Base-by-base conservation (phyloP, 208 protist species). In the Blechomonas ayalai region DNA sequence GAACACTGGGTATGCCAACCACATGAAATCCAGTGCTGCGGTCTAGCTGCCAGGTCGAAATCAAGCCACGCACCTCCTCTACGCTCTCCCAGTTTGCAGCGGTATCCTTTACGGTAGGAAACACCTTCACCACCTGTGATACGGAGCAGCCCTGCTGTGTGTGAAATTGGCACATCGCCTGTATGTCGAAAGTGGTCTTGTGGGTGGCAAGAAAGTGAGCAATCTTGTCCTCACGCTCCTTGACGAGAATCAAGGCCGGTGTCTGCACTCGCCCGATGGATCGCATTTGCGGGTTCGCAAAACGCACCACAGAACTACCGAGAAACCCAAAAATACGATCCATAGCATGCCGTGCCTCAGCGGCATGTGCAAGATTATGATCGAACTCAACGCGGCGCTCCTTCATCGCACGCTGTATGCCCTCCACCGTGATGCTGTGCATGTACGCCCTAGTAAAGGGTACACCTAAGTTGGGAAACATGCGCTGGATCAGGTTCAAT, bases 181-280 rank as follows among this genome's bases (percentile, higher is more conserved):
- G 57, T 7, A 90, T 48, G 24, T 77, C 39, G 51, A 67, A 94
- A 0, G 43, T 62, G 13, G 67, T 24, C 44, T 73, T 64, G 58
- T 87, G 74, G 7, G 63, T 66, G 23, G 76, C 69, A 28, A 90
- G 38, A 41, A 80, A 89, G 33, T 66, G 18, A 3, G 50, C 41
- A 38, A 91, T 89, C 32, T 66, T 69, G 31, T 75, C 55, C 62
- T 92, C 78, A 31, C 83, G 67, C 33, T 88, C 74, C 32, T 74
- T 47, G 50, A 92, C 77, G n/a, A 92, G 70, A 34, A 92, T 90
- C 31, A 95, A 71, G 5, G 87, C 80, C 5, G 87, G 87, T 5
- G 87, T 95, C 59, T 95, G 87, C 36, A 95, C 87, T 43, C 87
- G 83, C 18, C 87, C 87, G 47, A 95, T 90, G 15, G 87, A 92